These are phyloP conservation scores for Pterocarpus macrocarpus DNA, from an alignment of 306 rosid species.

Conservation along the genomic window DNA sequence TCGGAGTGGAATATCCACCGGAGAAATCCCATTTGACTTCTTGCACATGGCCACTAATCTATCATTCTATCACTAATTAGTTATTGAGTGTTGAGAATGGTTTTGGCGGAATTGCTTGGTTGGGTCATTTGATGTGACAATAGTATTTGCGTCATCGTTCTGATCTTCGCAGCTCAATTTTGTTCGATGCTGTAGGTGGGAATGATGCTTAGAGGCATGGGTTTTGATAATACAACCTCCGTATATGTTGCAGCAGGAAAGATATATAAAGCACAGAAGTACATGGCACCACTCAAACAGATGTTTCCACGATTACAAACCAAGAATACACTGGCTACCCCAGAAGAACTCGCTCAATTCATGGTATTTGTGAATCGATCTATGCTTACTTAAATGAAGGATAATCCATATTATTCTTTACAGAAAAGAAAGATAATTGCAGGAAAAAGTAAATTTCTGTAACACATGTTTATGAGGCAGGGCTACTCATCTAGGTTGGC, in stretches of 20 bases:
- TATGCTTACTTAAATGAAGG: slow-evolving; percentile 21
- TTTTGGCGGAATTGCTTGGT: neutral
- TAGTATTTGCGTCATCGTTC: slow-evolving; percentile 10
- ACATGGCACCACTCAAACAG: slow-evolving; percentile 92
- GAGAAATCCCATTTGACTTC: neutral
- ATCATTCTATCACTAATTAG: neutral
- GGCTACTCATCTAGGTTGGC: slow-evolving; percentile 97
- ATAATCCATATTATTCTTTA: slow-evolving; percentile 42
- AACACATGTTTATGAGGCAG: slow-evolving; percentile 65
- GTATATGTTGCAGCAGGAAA: slow-evolving; percentile 93
- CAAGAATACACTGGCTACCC: slow-evolving; percentile 77
- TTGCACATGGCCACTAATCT: neutral
- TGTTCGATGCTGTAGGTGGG: slow-evolving; percentile 73
- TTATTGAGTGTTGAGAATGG: neutral
- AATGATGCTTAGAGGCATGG: slow-evolving; percentile 99
- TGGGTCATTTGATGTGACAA: neutral
- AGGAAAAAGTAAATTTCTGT: slow-evolving; percentile 22
- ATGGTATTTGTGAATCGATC: slow-evolving; percentile 62
- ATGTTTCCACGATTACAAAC: slow-evolving; percentile 95
- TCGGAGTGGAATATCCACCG: neutral
- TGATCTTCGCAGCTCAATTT: slow-evolving; percentile 31
- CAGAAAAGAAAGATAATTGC: slow-evolving; percentile 35
- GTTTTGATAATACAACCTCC: slow-evolving; percentile 86
- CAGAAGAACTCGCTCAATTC: slow-evolving; percentile 88
- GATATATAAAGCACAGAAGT: slow-evolving; percentile 83